Evolutionary conservation across 331 rosid species (phyloP).

Genomic region (Rhamnella rubrinervis): DNA sequence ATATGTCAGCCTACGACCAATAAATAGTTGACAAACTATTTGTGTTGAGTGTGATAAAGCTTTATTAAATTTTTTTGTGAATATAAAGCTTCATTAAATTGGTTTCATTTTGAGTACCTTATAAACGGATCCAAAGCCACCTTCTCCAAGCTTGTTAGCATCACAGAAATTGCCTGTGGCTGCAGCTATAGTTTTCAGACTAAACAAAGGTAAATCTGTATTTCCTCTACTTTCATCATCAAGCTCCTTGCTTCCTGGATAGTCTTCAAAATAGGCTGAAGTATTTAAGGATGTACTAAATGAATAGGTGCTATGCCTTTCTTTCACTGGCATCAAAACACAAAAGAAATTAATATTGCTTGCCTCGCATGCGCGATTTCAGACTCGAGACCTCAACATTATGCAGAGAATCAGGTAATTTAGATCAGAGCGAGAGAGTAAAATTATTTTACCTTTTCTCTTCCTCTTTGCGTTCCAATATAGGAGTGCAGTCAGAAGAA

Average conservation of each 20-base stretch:
- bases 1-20: no score
- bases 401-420: not conserved
- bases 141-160: conserved; percentile 69
- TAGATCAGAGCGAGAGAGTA: not conserved
- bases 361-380: not conserved
- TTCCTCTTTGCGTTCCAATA: conserved; percentile 15
- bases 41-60: not conserved
- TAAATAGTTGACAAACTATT: no score
- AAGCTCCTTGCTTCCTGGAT: conserved; percentile 13
- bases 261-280: conserved; percentile 15
- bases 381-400: not conserved
- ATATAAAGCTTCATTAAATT: not conserved
- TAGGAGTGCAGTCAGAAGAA: conserved; percentile 18
- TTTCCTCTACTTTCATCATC: conserved; percentile 29
- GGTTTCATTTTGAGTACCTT: conserved; percentile 37
- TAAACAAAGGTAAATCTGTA: conserved; percentile 42
- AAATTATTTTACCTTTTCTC: conserved; percentile 27
- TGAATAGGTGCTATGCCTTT: conserved; percentile 16
- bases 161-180: conserved; percentile 57
- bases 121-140: conserved; percentile 76
- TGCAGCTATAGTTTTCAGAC: conserved; percentile 34
- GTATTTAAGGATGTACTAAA: not conserved
- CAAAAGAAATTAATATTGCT: not conserved
- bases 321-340: conserved; percentile 8
- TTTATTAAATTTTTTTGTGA: no score